phyloP scores from a whole-genome alignment of 495 filamentous ascomycete species.

The Daldinia concentrica region DNA sequence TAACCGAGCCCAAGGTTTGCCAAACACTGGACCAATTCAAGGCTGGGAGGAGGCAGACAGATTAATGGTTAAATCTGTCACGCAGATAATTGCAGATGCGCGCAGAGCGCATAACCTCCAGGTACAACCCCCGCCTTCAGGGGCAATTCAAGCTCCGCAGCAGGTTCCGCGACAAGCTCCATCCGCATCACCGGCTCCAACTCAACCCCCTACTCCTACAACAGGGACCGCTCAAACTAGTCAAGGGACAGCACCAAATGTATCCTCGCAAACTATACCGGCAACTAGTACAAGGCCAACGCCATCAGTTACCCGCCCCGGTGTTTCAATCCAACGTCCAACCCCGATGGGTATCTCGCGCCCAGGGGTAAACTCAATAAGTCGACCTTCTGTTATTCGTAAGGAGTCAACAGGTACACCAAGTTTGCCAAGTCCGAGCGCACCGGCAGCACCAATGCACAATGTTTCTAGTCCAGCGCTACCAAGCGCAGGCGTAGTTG shows the following conservation, averaged over 20 bases:
- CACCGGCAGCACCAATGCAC: conserved; percentile 25
- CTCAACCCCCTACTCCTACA: conserved; percentile 26
- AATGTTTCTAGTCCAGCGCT: conserved; percentile 45
- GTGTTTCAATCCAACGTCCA: conserved; percentile 45
- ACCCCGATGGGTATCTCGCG: conserved; percentile 43
- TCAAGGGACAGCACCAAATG: conserved; percentile 11
- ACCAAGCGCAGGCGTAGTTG: conserved; percentile 46
- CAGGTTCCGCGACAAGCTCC: conserved; percentile 26
- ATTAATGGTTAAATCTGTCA: conserved; percentile 47
- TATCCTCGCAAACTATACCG: conserved; percentile 1
- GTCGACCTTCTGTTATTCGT: conserved; percentile 36
- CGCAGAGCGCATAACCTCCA: conserved; percentile 38
- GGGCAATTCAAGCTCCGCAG: conserved; percentile 23
- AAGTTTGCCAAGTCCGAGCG: conserved; percentile 8
- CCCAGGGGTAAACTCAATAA: conserved; percentile 35
- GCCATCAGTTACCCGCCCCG: conserved; percentile 34
- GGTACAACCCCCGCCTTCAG: conserved; percentile 20
- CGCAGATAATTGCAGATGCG: conserved; percentile 46
- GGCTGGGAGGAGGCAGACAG: conserved; percentile 49
- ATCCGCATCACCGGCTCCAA: conserved; percentile 36
- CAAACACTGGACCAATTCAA: conserved; percentile 39
- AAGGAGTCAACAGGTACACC: conserved; percentile 32
- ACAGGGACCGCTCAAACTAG: conserved; percentile 9
- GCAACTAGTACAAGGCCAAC: conserved; percentile 14
- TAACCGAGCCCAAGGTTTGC: conserved; percentile 45